Evolutionary conservation across 169 alveolate species (phyloP).

Genomic region (Fabrea salina): DNA sequence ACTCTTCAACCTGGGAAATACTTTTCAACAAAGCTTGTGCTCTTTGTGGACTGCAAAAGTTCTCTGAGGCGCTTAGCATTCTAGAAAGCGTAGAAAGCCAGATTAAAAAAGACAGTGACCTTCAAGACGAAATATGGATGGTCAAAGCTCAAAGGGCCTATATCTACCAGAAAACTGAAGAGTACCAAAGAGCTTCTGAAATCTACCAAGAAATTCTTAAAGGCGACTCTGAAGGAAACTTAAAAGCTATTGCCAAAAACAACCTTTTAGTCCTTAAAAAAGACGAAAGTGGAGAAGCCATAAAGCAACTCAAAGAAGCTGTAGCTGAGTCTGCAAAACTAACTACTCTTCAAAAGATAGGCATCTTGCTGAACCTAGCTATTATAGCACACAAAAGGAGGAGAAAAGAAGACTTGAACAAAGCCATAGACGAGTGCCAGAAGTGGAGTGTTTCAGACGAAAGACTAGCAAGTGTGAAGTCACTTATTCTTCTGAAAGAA

Average conservation of each 20-base stretch:
- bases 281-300: not conserved
- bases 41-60: not conserved
- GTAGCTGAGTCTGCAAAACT: not conserved
- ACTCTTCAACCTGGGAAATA: not conserved
- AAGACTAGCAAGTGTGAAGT: not conserved
- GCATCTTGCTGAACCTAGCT: not conserved
- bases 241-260: constrained; percentile 22
- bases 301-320: not conserved
- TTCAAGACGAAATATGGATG: constrained; percentile 2
- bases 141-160: constrained; percentile 13
- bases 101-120: not conserved
- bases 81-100: not conserved
- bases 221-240: not conserved
- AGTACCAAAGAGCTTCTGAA: not conserved
- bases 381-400: not conserved
- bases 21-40: constrained; percentile 17
- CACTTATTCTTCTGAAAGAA: constrained; percentile 16
- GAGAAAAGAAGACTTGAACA: not conserved
- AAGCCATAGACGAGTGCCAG: not conserved
- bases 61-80: not conserved
- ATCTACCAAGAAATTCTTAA: constrained; percentile 5
- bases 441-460: not conserved
- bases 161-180: not conserved
- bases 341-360: not conserved
- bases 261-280: constrained; percentile 6